Evolutionary conservation across 1,284 basidiomycete species (phyloP).

Genomic region (Bjerkandera adusta): DNA sequence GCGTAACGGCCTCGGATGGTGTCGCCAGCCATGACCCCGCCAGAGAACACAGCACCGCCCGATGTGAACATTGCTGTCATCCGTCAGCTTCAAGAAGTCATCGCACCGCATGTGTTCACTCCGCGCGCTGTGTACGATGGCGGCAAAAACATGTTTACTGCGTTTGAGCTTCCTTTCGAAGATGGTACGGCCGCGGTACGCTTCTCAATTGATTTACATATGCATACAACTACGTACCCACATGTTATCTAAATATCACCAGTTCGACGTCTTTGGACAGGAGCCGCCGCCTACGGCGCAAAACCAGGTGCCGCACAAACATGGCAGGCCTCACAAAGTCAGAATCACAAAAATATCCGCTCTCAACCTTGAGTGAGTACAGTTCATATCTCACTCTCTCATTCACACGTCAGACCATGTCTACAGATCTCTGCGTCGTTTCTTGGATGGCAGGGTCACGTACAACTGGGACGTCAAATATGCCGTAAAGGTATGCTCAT

Average conservation of each 20-base stretch:
- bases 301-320: background rate
- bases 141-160: conserved; percentile 70
- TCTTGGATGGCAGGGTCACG: conserved; percentile 64
- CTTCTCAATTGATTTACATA: background rate
- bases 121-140: conserved; percentile 72
- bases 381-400: conserved; percentile 12
- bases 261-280: conserved; percentile 59
- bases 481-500: conserved; percentile 57
- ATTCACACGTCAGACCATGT: background rate
- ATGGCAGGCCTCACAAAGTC: conserved; percentile 61
- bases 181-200: conserved; percentile 47
- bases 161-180: conserved; percentile 54
- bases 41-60: conserved; percentile 42
- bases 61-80: conserved; percentile 64
- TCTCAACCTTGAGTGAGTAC: conserved; percentile 71
- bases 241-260: background rate
- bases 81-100: conserved; percentile 49
- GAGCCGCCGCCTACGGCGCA: background rate
- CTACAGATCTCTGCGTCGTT: conserved; percentile 63
- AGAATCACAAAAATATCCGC: conserved; percentile 59
- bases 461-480: conserved; percentile 70
- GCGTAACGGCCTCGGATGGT: conserved; percentile 40
- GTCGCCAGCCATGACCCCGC: conserved; percentile 62
- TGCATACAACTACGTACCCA: background rate
- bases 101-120: conserved; percentile 59